phyloP scores from a whole-genome alignment of 129 eudicot genomes.

The Chrysanthemum lavandulifolium region DNA sequence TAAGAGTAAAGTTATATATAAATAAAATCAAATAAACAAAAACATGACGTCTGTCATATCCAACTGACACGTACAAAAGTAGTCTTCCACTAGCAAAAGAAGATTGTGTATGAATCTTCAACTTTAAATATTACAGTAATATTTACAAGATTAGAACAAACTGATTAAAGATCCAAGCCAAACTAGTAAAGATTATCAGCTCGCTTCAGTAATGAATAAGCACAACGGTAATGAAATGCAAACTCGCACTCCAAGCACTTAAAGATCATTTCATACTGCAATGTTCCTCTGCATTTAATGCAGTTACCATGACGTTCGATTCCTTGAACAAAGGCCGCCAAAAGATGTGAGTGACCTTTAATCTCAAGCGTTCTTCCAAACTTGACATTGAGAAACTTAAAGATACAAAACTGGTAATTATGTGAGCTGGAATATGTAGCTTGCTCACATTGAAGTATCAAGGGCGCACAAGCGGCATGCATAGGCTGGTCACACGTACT shows the following conservation, averaged over 20 bases:
- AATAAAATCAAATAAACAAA: background rate
- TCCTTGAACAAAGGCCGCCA: constrained; percentile 12
- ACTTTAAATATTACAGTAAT: too few species aligned
- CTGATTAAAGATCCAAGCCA: too few species aligned
- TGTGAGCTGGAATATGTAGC: background rate
- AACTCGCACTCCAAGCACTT: constrained; percentile 3
- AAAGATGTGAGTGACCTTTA: too few species aligned
- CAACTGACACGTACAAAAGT: background rate
- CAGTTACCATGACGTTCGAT: background rate
- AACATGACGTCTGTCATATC: too few species aligned
- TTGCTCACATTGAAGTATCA: too few species aligned
- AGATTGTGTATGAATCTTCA: too few species aligned
- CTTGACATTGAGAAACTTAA: constrained; percentile 6
- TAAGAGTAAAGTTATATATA: background rate
- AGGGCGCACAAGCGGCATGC: too few species aligned
- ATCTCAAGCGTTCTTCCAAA: constrained; percentile 8
- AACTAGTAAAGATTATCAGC: too few species aligned
- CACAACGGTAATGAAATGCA: background rate
- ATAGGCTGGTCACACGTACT: too few species aligned
- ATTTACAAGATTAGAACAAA: background rate
- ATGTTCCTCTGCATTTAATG: background rate
- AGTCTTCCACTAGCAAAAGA: too few species aligned
- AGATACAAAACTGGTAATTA: background rate
- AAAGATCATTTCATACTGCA: background rate
- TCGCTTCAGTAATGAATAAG: background rate